Evolutionary conservation across 1,139 yeast species (phyloP), one percentile per base, ranked within the genome.

Genomic region (Yamadazyma songkhlaensis): DNA sequence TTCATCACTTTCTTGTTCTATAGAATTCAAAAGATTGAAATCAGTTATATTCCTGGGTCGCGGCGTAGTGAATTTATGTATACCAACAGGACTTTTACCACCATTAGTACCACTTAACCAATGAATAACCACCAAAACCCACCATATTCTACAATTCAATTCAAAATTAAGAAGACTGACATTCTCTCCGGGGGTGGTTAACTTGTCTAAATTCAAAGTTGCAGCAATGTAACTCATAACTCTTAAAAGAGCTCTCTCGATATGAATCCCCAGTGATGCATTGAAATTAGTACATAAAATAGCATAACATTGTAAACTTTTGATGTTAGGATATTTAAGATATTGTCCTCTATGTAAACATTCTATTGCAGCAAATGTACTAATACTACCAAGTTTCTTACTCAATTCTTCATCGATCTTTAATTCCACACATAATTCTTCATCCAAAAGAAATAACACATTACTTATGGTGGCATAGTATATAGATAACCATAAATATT

Each of bases 401-500:
- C 53, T 44, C 17, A 48, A 50, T 15, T 46, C 49, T 13, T 47
- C 48, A 9, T 48, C 39, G 22, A 60, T 43, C 2, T 48, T 50
- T 13, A 60, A 41, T 8, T 42, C 36, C n/a, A 31, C 25, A 29
- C 45, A 52, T 17, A 54, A 40, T 11, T 48, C 40, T 3, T 51
- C 57, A 37, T 56, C 60, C 6, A 60, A 47, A 31, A 56, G 54
- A 38, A 55, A 57, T n/a, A 60, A 37, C 2, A 64, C 62, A 34
- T 55, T 47, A 37, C 64, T 53, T 37, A 64, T 45, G 21, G 62
- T 34, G 2, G 60, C 57, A 47, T 64, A 64, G 49, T 59, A 63
- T 10, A 54, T 53, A 7, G 64, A 48, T 20, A 59, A 34, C 56
- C 65, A 61, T 3, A 60, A 35, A 44, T 64, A 64, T 26, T 41